Percentiles rank a stretch among this genome's conserved stretches.
Conservation (phyloP, 176 grass and related monocot genomes). For the Calamus simplicifolius region DNA sequence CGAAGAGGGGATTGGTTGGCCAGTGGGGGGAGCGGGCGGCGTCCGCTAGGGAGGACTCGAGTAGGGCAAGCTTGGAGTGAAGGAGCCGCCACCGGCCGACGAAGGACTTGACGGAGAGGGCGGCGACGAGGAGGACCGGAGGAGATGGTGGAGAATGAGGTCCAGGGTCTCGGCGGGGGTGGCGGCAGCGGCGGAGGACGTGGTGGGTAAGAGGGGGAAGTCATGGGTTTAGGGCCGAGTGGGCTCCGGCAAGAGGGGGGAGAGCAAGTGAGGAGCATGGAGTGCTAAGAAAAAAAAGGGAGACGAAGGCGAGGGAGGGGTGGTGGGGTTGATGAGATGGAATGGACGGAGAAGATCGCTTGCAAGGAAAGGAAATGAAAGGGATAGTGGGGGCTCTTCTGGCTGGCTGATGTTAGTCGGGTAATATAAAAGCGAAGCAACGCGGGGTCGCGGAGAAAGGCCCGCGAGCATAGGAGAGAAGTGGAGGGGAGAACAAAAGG, state of each 20-base stretch:
- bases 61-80: conserved; percentile 38
- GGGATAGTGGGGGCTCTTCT: background rate
- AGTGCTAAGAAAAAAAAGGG: background rate
- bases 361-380: conserved; percentile 32
- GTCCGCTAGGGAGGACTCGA: conserved; percentile 41
- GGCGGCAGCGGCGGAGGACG: background rate
- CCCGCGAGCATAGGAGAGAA: too few relatives aligned
- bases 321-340: background rate
- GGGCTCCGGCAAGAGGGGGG: conserved; percentile 18
- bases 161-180: conserved; percentile 31
- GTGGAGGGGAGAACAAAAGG: too few relatives aligned
- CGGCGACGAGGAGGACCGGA: conserved; percentile 42
- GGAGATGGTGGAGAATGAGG: conserved; percentile 42
- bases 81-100: conserved; percentile 58
- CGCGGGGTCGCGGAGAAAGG: too few relatives aligned
- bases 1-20: conserved; percentile 51
- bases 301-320: conserved; percentile 9
- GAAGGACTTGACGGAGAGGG: conserved; percentile 49
- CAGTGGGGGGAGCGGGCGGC: conserved; percentile 25
- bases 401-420: too few relatives aligned
- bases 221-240: background rate
- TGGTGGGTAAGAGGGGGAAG: conserved; percentile 17
- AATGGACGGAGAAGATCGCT: conserved; percentile 38
- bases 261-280: conserved; percentile 17
- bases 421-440: too few relatives aligned